Evolutionary conservation across 208 protist species (phyloP).

Genomic region (Trypanosoma cruzi): DNA sequence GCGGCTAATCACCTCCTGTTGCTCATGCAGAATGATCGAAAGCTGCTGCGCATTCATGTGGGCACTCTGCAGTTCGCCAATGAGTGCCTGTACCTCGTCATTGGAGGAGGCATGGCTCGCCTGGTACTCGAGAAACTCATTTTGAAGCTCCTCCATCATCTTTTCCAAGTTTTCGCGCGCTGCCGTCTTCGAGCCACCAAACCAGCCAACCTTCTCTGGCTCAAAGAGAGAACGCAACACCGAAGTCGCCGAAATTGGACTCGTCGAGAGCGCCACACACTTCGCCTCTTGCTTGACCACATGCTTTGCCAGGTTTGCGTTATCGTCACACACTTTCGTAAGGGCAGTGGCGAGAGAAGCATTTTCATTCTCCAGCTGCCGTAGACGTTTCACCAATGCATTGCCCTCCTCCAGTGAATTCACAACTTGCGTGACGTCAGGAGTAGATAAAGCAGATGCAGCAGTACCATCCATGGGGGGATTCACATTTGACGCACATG

Average conservation of each 20-base stretch:
- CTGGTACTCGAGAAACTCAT: constrained; percentile 80
- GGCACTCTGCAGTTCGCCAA: constrained; percentile 63
- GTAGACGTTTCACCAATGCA: constrained; percentile 59
- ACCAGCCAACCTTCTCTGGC: constrained; percentile 80
- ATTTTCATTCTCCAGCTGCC: constrained; percentile 71
- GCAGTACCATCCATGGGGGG: neutral
- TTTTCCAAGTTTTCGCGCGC: constrained; percentile 70
- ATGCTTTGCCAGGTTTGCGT: constrained; percentile 46
- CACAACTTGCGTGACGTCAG: constrained; percentile 45
- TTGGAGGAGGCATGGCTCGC: constrained; percentile 72
- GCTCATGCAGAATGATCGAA: constrained; percentile 49
- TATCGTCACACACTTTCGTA: constrained; percentile 83
- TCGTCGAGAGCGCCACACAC: constrained; percentile 34
- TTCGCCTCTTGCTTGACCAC: constrained; percentile 47
- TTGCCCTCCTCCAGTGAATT: constrained; percentile 49
- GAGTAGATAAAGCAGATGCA: neutral
- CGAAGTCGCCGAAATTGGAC: constrained; percentile 44
- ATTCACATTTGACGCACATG: neutral
- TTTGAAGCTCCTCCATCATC: constrained; percentile 58
- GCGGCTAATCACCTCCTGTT: constrained; percentile 66
- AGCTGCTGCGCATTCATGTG: constrained; percentile 63
- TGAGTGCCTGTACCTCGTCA: constrained; percentile 78
- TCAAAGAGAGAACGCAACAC: constrained; percentile 80
- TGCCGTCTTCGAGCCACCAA: constrained; percentile 67
- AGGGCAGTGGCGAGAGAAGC: constrained; percentile 56